Conservation (phyloP, 2,329 filamentous ascomycete genomes). For the Neodidymelliopsis sp. region DNA sequence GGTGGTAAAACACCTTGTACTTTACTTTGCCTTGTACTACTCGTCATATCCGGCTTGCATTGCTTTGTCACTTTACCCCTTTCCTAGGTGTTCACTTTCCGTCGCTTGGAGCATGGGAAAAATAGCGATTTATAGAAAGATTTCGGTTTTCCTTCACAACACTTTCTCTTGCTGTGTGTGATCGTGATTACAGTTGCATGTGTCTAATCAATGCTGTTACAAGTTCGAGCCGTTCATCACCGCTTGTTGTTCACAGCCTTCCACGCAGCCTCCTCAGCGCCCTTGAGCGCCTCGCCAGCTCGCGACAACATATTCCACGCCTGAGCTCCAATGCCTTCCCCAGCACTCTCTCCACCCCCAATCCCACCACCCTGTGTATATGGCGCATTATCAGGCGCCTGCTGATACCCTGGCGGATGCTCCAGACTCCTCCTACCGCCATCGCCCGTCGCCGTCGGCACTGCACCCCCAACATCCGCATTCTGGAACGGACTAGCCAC, state of each 20-base stretch:
- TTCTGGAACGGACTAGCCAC: constrained; percentile 38
- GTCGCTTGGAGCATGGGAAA: constrained; percentile 48
- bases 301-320: constrained; percentile 48
- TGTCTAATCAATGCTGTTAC: background rate
- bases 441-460: constrained; percentile 15
- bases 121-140: constrained; percentile 50
- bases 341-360: constrained; percentile 36
- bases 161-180: constrained; percentile 15
- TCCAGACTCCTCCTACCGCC: constrained; percentile 39
- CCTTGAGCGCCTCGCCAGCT: constrained; percentile 46
- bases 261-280: constrained; percentile 48
- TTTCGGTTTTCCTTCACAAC: constrained; percentile 39
- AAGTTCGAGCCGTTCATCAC: background rate
- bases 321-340: constrained; percentile 39
- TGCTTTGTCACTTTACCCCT: constrained; percentile 46
- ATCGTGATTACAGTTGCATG: background rate
- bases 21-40: constrained; percentile 53
- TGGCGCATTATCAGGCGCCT: constrained; percentile 51
- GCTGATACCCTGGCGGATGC: constrained; percentile 58
- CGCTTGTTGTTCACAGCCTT: constrained; percentile 43
- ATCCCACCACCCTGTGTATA: constrained; percentile 52
- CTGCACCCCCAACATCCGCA: constrained; percentile 30
- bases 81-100: constrained; percentile 45
- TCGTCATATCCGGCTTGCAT: constrained; percentile 50
- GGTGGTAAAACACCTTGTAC: constrained; percentile 53